These are phyloP conservation scores for Catharanthus roseus DNA, from an alignment of 257 asterid species.

Conservation along the genomic window DNA sequence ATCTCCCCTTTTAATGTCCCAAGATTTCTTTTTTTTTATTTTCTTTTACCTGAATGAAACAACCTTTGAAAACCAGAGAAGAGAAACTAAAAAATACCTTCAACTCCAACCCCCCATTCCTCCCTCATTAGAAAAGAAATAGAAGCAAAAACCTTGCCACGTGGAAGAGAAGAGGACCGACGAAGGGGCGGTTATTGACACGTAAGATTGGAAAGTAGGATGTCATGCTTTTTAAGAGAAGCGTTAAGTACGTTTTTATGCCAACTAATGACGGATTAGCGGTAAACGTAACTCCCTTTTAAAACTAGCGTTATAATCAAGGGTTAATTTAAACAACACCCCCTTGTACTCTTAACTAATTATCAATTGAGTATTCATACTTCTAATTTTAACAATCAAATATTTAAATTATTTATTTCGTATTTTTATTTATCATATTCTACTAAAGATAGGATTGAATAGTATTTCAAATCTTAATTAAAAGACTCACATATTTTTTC, in stretches of 20 bases:
- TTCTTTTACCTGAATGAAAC: conserved; percentile 20
- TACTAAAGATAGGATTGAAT: too few species aligned
- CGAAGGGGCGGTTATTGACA: conserved; percentile 28
- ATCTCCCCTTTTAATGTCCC: not conserved
- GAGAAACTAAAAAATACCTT: too few species aligned
- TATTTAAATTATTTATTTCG: too few species aligned
- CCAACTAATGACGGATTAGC: conserved; percentile 28
- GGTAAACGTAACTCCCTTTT: conserved; percentile 15
- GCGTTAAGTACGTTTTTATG: conserved; percentile 37
- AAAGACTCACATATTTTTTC: too few species aligned
- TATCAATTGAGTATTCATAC: too few species aligned
- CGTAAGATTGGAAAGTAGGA: conserved; percentile 29
- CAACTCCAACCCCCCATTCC: too few species aligned
- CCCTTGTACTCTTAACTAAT: too few species aligned
- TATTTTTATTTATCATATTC: too few species aligned
- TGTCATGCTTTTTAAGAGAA: conserved; percentile 10
- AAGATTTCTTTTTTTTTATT: not conserved
- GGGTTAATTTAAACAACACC: too few species aligned
- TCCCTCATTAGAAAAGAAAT: conserved; percentile 12
- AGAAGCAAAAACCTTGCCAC: conserved; percentile 26
- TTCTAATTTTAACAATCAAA: too few species aligned
- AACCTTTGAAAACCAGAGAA: conserved; percentile 5
- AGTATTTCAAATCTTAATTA: too few species aligned
- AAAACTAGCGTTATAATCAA: too few species aligned
- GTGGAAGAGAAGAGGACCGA: conserved; percentile 33